phyloP scores from a whole-genome alignment of 306 rosid genomes.

The Vigna nakashimae region DNA sequence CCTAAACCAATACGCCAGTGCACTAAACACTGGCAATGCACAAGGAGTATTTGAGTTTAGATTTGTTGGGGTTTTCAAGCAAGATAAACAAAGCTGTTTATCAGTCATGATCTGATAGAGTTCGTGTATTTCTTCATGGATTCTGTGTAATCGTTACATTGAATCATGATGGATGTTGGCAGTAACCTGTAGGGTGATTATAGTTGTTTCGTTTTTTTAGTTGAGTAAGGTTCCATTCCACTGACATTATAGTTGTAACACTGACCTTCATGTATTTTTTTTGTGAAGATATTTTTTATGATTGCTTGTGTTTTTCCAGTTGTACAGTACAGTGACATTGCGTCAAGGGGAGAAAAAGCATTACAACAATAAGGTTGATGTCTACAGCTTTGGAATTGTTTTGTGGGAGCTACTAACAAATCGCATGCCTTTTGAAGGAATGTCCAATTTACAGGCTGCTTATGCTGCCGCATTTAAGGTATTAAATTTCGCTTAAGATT shows the following conservation, averaged over 20 bases:
- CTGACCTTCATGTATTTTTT: neutral
- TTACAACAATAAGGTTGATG: slow-evolving; percentile 88
- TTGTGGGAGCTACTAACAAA: slow-evolving; percentile 86
- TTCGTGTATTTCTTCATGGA: neutral
- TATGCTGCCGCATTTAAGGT: slow-evolving; percentile 96
- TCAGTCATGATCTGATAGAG: slow-evolving; percentile 17
- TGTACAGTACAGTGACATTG: slow-evolving; percentile 87
- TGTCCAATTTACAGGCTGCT: slow-evolving; percentile 93
- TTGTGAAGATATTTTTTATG: neutral
- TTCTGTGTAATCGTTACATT: neutral
- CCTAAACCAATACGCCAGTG: neutral
- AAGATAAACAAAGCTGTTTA: neutral
- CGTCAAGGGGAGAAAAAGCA: slow-evolving; percentile 93
- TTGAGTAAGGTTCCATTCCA: neutral
- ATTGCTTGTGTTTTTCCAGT: slow-evolving; percentile 49
- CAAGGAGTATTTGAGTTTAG: neutral
- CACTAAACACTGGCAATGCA: neutral
- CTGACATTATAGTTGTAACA: too few species aligned
- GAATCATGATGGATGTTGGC: neutral
- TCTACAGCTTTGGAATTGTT: slow-evolving; percentile 89
- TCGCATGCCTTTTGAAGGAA: slow-evolving; percentile 93
- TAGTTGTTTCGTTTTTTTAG: slow-evolving; percentile 8
- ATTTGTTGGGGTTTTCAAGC: neutral
- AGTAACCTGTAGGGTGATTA: too few species aligned
- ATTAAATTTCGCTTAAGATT: neutral